These are phyloP conservation scores for Hemileccinum rubropunctum DNA, from an alignment of 768 basidiomycete genomes.

Conservation along the genomic window DNA sequence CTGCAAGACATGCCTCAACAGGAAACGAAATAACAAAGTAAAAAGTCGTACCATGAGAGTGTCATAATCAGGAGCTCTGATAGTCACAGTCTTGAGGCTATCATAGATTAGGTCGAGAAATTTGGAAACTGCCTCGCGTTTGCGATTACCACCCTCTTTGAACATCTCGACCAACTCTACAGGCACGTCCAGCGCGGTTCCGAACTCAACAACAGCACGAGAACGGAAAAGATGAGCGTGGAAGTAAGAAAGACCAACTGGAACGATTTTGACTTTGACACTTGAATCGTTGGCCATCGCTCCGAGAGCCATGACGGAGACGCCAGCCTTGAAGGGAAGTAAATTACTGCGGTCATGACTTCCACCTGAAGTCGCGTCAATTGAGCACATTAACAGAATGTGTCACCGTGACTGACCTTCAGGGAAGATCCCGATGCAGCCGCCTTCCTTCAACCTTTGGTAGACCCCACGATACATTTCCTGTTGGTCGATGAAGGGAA, in stretches of 20 bases:
- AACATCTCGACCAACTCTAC: constrained; percentile 84
- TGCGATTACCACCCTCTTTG: constrained; percentile 81
- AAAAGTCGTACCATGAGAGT: constrained; percentile 82
- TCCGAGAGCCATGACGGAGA: constrained; percentile 96
- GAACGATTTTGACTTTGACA: constrained; percentile 87
- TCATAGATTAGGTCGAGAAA: constrained; percentile 92
- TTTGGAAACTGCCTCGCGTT: constrained; percentile 86
- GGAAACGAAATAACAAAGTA: background rate
- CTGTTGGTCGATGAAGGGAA: constrained; percentile 91
- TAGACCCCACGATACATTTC: constrained; percentile 96
- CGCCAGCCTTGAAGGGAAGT: constrained; percentile 95
- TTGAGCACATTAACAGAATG: background rate
- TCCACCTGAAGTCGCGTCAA: constrained; percentile 60
- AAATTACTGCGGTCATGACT: constrained; percentile 97
- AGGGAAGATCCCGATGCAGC: constrained; percentile 95
- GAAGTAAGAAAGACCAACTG: constrained; percentile 75
- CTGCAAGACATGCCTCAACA: constrained; percentile 38
- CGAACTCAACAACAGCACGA: constrained; percentile 96
- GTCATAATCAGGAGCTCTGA: constrained; percentile 95
- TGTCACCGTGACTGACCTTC: constrained; percentile 63
- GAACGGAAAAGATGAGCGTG: constrained; percentile 89
- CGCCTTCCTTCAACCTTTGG: constrained; percentile 77
- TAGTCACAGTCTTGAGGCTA: constrained; percentile 91
- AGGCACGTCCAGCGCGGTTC: constrained; percentile 90
- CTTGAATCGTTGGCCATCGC: constrained; percentile 92